Evolutionary conservation across 2,329 filamentous ascomycete species (phyloP).

Genomic region (Monilinia polystroma): DNA sequence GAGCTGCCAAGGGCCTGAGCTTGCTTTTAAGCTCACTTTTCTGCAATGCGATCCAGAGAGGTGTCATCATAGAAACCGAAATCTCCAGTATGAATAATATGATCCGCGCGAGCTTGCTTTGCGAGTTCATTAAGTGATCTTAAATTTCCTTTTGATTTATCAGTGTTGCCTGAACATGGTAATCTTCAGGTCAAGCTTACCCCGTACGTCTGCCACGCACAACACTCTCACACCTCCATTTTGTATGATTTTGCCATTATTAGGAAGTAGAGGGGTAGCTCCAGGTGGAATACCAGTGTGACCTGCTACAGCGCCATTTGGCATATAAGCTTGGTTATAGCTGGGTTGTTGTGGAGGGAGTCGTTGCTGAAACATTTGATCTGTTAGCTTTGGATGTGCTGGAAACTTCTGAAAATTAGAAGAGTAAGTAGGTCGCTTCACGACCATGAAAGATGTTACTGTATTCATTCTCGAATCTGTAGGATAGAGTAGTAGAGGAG

Average conservation of each 20-base stretch:
- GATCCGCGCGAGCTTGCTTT: conserved; percentile 89
- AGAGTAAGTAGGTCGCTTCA: conserved; percentile 1
- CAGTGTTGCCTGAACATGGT: conserved; percentile 27
- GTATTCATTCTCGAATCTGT: background rate
- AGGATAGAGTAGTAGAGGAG: background rate
- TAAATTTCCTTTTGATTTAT: conserved; percentile 70
- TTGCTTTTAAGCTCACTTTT: conserved; percentile 67
- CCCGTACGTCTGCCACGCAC: conserved; percentile 71
- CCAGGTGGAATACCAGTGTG: conserved; percentile 53
- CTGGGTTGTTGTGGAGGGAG: conserved; percentile 39
- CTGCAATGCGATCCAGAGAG: conserved; percentile 93
- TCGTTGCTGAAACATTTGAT: conserved; percentile 38
- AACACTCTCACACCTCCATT: conserved; percentile 65
- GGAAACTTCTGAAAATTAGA: conserved; percentile 13
- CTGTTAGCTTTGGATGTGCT: conserved; percentile 30
- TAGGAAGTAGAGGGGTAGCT: conserved; percentile 64
- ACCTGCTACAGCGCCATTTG: conserved; percentile 56
- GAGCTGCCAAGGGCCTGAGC: conserved; percentile 25
- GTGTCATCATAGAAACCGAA: conserved; percentile 99
- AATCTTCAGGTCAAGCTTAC: conserved; percentile 45
- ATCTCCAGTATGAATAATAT: conserved; percentile 98
- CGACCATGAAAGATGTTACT: background rate
- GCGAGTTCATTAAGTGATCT: conserved; percentile 95
- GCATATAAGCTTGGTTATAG: conserved; percentile 50
- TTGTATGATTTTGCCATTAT: conserved; percentile 66